Evolutionary conservation across 1,284 basidiomycete genomes (phyloP), one percentile per base, ranked within the genome.

Genomic region (Trametes versicolor): DNA sequence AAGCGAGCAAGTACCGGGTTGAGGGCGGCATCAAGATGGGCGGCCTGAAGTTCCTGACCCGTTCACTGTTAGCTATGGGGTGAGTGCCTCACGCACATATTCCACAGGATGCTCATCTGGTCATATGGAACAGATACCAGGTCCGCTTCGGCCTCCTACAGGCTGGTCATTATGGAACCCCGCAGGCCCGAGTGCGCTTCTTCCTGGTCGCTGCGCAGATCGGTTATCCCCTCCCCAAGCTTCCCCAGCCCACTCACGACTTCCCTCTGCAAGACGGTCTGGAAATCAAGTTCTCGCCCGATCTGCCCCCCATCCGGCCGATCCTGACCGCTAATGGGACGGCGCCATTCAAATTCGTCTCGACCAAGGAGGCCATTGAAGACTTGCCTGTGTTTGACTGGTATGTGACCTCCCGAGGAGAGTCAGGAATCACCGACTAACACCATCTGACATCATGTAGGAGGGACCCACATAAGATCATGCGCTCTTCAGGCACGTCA

Each of bases 161-260:
- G 75, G 90, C 90, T 9, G 90, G 80, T 0, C 85, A 91, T 62
- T 93, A 92, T 70, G 91, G 92, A 1, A 82, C 87, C 1, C 92
- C 92, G 1, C 92, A 94, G 75, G 74, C 80, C 2, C 83, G 92
- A 0, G 77, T 87, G 36, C 84, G 92, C 0, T 92, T 94, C 75
- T 90, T 94, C 75, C 76, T 92, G 2, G 74, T 92, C 54, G 92
- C 88, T 4, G 84, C 92, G 7, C 78, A 81, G 36, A 75, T 80
- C 5, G 85, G 83, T 0, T 63, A 77, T 53, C 81, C 83, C 0
- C 78, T 93, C 1, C 91, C 92, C 0, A 74, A 82, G 0, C 73
- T 93, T n/a, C 92, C 92, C 0, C 82, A 87, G 59, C 89, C 91
- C 0, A 87, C 89, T 1, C 91, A 94, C 62, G 80, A 87, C 62